These are phyloP conservation scores for Suhomyces chickasaworum DNA, from an alignment of 1,139 yeast genomes.

Conservation along the genomic window DNA sequence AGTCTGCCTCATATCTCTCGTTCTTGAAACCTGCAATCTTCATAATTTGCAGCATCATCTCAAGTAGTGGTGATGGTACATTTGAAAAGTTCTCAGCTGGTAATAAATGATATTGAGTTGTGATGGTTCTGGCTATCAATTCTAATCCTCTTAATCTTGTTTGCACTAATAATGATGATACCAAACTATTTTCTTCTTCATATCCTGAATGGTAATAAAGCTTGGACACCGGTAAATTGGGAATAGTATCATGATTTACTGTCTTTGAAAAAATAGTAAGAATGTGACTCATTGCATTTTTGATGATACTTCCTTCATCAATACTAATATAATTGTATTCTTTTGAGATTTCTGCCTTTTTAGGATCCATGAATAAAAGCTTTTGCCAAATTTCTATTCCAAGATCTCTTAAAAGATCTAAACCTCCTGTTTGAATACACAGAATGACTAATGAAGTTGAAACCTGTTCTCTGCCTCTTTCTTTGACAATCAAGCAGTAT, in stretches of 20 bases:
- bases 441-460: slow-evolving; percentile 50
- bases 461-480: slow-evolving; percentile 33
- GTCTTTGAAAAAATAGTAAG: slow-evolving; percentile 45
- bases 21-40: slow-evolving; percentile 15
- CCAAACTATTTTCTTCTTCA: slow-evolving; percentile 24
- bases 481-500: slow-evolving; percentile 31
- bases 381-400: slow-evolving; percentile 27
- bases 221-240: slow-evolving; percentile 27
- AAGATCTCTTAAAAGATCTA: slow-evolving; percentile 26
- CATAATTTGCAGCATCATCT: slow-evolving; percentile 4
- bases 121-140: slow-evolving; percentile 25
- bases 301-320: slow-evolving; percentile 37
- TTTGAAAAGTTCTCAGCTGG: slow-evolving; percentile 9
- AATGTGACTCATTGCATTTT: slow-evolving; percentile 43
- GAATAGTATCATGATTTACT: slow-evolving; percentile 29
- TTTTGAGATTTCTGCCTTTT: slow-evolving; percentile 28
- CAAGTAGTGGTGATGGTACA: slow-evolving; percentile 12
- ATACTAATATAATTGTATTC: slow-evolving; percentile 42
- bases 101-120: slow-evolving; percentile 5
- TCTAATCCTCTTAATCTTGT: slow-evolving; percentile 41
- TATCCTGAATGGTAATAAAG: slow-evolving; percentile 31
- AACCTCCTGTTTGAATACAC: slow-evolving; percentile 52
- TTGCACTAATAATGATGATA: slow-evolving; percentile 42
- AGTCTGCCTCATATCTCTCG: slow-evolving; percentile 31
- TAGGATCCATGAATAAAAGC: slow-evolving; percentile 23